Evolutionary conservation across 2,329 filamentous ascomycete genomes (phyloP), one percentile per base, ranked within the genome.

Genomic region (Fusarium nurragi): DNA sequence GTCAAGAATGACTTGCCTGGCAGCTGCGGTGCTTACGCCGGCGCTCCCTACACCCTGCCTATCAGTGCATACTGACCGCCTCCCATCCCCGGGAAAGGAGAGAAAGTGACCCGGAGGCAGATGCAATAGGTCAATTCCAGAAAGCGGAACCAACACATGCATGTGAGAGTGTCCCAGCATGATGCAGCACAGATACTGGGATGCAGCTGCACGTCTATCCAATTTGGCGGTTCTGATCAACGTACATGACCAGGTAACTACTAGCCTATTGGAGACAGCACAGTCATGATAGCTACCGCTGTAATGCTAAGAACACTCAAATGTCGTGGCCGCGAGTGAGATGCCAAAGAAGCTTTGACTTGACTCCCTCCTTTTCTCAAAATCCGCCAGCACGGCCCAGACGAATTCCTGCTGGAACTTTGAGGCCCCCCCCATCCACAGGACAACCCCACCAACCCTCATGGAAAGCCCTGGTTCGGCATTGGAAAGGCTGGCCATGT

Each of bases 81-180:
- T n/a, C n/a, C n/a, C n/a, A 30, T 30, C 14, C 6, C 38, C 26
- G 39, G 39, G 39, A 26, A 45, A 19, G n/a, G 8, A 34, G 22
- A 30, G 21, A n/a, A 23, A 14, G 9, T 12, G 21, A 21, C 25
- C 47, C 18, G 25, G 26, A 16, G n/a, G 9, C 23, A 32, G 11
- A 44, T 23, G n/a, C 12, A 21, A 19, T 6, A 39, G 16, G 19
- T 38, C 22, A 22, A 19, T 16, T 37, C 22, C 23, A 21, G 39
- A 49, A 49, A 28, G 11, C 23, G 21, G 9, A 28, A 48, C 16
- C 13, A 14, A 6, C 11, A 22, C 14, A 18, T 14, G 23, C n/a
- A 12, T 19, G n/a, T n/a, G n/a, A n/a, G 45, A 32, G 14, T 16
- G 51, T 54, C 52, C 41, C 52, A 48, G 12, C 41, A 28, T n/a